phyloP scores from a whole-genome alignment of 2,329 filamentous ascomycete species.

The Claviceps pusilla region DNA sequence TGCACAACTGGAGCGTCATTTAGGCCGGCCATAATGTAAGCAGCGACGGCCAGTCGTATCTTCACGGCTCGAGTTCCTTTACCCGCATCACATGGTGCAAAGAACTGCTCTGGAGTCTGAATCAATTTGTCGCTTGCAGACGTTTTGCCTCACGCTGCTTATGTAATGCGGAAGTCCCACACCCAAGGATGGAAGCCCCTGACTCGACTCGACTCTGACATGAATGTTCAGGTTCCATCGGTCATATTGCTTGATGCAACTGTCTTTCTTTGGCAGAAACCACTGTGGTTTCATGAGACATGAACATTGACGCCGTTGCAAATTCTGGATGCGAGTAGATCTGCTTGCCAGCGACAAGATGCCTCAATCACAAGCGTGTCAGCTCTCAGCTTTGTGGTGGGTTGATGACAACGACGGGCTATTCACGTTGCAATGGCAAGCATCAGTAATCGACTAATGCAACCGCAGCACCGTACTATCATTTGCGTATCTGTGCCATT shows the following conservation, averaged over 20 bases:
- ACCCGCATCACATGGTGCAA: not conserved
- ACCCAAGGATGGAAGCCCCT: not conserved
- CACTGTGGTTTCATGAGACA: not conserved
- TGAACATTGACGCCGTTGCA: not conserved
- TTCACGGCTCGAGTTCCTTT: not conserved
- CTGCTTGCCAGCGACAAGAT: constrained; percentile 1
- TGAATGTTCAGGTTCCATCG: not conserved
- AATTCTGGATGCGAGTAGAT: not conserved
- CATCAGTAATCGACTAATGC: not conserved
- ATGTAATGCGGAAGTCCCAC: not conserved
- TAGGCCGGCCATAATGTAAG: constrained; percentile 25
- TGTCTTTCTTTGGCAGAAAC: not conserved
- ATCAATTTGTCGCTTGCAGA: not conserved
- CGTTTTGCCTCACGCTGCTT: not conserved
- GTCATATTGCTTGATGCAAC: not conserved
- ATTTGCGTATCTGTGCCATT: constrained; percentile 32
- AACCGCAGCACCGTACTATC: constrained; percentile 28
- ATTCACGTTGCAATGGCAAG: not conserved
- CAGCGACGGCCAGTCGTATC: not conserved
- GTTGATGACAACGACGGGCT: not conserved
- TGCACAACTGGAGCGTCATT: constrained; percentile 29
- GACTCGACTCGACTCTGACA: not conserved
- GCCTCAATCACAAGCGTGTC: constrained; percentile 5
- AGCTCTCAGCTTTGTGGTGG: constrained; percentile 7
- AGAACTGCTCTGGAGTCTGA: not conserved